These are phyloP conservation scores for Mycena rosella DNA, from an alignment of 768 basidiomycete species.

Conservation along the genomic window DNA sequence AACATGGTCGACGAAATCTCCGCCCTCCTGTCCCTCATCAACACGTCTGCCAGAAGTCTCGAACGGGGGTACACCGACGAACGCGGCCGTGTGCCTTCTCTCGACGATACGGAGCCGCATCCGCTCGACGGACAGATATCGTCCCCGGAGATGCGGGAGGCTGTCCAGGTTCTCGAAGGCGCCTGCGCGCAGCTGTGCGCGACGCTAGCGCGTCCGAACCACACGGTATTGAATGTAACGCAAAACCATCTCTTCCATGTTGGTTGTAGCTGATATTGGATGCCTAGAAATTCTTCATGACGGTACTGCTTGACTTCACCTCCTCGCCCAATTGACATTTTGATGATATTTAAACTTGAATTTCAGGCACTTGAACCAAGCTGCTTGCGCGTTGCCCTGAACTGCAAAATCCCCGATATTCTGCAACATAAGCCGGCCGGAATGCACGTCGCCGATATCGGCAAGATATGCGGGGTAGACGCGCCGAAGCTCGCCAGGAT, in stretches of 20 bases:
- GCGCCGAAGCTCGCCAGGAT: background rate
- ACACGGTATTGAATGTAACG: slow-evolving; percentile 43
- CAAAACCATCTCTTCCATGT: slow-evolving; percentile 15
- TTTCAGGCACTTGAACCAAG: slow-evolving; percentile 31
- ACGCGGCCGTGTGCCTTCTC: slow-evolving; percentile 33
- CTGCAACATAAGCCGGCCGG: slow-evolving; percentile 41
- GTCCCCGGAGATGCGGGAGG: slow-evolving; percentile 36
- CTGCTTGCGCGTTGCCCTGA: slow-evolving; percentile 31
- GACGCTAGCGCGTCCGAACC: slow-evolving; percentile 41
- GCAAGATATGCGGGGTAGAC: background rate
- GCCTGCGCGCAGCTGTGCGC: slow-evolving; percentile 45
- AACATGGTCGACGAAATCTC: slow-evolving; percentile 26
- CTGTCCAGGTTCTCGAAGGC: slow-evolving; percentile 44
- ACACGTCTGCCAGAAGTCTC: slow-evolving; percentile 32
- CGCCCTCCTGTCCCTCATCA: slow-evolving; percentile 35
- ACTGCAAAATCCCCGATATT: slow-evolving; percentile 41
- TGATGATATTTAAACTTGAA: background rate
- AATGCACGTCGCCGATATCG: slow-evolving; percentile 41
- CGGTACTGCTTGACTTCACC: too few relatives aligned
- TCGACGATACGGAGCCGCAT: slow-evolving; percentile 40
- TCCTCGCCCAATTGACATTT: too few relatives aligned
- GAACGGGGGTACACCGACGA: slow-evolving; percentile 31
- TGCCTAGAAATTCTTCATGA: slow-evolving; percentile 28
- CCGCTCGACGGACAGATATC: slow-evolving; percentile 39
- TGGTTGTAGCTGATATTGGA: background rate